phyloP scores from a whole-genome alignment of 345 rosid genomes.

The Aegle marmelos region DNA sequence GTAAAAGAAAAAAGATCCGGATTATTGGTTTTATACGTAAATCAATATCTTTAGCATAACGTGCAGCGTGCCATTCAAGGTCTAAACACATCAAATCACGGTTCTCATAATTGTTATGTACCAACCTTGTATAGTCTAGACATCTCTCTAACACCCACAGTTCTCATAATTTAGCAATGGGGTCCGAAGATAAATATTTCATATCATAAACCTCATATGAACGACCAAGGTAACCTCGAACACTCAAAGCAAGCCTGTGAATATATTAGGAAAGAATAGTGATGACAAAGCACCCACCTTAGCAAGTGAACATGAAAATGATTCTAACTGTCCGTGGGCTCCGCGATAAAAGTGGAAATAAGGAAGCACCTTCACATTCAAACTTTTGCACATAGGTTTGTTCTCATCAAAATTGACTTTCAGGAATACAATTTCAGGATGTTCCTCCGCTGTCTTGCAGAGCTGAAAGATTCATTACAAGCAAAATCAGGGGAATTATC shows the following conservation, averaged over 20 bases:
- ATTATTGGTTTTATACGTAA: not conserved
- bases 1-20: not conserved
- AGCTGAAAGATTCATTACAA: conserved; percentile 43
- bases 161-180: not conserved
- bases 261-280: not conserved
- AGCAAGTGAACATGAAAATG: conserved; percentile 88
- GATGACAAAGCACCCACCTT: conserved; percentile 44
- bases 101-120: not conserved
- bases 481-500: conserved; percentile 8
- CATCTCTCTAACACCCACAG: not conserved
- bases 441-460: conserved; percentile 75
- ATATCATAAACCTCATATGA: not conserved
- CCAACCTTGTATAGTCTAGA: not conserved
- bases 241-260: not conserved
- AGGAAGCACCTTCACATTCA: conserved; percentile 88
- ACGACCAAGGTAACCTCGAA: not conserved
- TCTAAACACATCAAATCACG: not conserved
- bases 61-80: not conserved
- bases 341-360: conserved; percentile 91
- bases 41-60: not conserved
- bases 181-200: not conserved
- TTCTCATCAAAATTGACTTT: conserved; percentile 92
- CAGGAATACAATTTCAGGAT: conserved; percentile 71
- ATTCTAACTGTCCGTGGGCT: conserved; percentile 76
- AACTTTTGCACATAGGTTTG: conserved; percentile 86